Base-by-base conservation (phyloP, 2,329 filamentous ascomycete genomes). In the Fusarium kyushuense region DNA sequence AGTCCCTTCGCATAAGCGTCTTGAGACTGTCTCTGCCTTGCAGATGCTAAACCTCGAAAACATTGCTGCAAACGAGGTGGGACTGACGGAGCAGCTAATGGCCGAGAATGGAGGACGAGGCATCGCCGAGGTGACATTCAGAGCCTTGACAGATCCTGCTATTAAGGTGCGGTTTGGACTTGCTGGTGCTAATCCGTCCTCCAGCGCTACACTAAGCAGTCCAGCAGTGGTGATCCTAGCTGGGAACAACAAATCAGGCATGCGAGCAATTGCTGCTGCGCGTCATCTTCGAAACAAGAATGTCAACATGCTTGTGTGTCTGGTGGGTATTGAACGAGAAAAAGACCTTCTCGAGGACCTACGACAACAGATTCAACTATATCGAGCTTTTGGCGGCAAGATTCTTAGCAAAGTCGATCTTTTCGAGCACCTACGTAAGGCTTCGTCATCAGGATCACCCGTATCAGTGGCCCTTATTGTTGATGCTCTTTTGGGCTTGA, bases 41-140 rank as follows among this genome's bases (percentile, higher is more conserved):
- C 93, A 97, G 75, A 96, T 97, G 88, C 87, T 97, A 29, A 95
- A 96, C 65, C 87, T 98, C 2, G 96, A 98, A 79, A 94, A 96
- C 74, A 92, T 96, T 57, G 94, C 94, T 0, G 90, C 94, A 62
- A 91, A 92, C 41, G 94, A 97, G 70, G 88, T 96, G 58, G 94
- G 94, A 7, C 84, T 98, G 46, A 92, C 90, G 0, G 93, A 97
- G 76, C 93, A 96, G 54, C 90, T 97, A 78, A 93, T 98, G 83
- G 90, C 93, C 1, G 96, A 98, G 75, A 97, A 95, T 75, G 92
- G 94, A 2, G 95, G 92, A 19, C 89, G 95, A 27, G 92, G 93
- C 42, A 92, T 98, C 64, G 94, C 94, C 6, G 91, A 97, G 79
- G 91, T 94, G 29, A 90, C 93, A 1, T 84, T 96, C 54, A 85